A percentile compares a stretch with the other conserved stretches of the same genome.
Evolutionary conservation across 2,329 filamentous ascomycete species (phyloP).

Genomic region (Pestalotiopsis sp.): DNA sequence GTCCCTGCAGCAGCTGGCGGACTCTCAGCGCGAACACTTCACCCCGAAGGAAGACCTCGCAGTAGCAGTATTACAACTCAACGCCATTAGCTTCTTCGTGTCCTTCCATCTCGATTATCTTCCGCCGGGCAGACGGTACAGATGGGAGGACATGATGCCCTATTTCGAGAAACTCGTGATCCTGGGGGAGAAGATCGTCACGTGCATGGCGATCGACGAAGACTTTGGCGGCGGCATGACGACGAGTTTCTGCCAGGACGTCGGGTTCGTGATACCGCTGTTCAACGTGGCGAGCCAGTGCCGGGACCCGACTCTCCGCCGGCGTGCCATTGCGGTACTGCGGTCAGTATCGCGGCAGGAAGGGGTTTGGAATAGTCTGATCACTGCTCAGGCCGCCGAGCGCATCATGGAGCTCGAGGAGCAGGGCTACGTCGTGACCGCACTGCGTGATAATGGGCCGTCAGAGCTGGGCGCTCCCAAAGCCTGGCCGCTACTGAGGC

Average conservation of each 20-base stretch:
- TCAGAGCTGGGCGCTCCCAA: neutral
- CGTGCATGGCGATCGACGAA: neutral
- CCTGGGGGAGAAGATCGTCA: constrained; percentile 8
- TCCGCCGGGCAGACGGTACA: neutral
- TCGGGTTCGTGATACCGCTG: constrained; percentile 13
- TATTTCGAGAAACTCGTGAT: constrained; percentile 6
- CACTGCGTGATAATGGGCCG: neutral
- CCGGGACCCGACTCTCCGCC: neutral
- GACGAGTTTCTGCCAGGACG: constrained; percentile 11
- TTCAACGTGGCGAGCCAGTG: constrained; percentile 13
- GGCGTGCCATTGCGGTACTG: constrained; percentile 10
- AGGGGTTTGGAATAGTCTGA: constrained; percentile 13
- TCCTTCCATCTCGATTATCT: constrained; percentile 10
- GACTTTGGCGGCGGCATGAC: neutral
- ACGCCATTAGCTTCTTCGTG: constrained; percentile 5
- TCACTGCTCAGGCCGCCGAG: constrained; percentile 9
- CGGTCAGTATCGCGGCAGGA: constrained; percentile 12
- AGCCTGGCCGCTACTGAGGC: neutral
- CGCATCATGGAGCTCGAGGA: constrained; percentile 13
- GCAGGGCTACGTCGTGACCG: neutral
- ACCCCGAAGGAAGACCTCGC: constrained; percentile 4
- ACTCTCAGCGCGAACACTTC: neutral
- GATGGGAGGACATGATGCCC: constrained; percentile 9
- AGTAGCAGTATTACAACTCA: constrained; percentile 7
- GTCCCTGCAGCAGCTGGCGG: constrained; percentile 1